Evolutionary conservation across 1,284 basidiomycete genomes (phyloP).

Genomic region (Apiotrichum gracile): DNA sequence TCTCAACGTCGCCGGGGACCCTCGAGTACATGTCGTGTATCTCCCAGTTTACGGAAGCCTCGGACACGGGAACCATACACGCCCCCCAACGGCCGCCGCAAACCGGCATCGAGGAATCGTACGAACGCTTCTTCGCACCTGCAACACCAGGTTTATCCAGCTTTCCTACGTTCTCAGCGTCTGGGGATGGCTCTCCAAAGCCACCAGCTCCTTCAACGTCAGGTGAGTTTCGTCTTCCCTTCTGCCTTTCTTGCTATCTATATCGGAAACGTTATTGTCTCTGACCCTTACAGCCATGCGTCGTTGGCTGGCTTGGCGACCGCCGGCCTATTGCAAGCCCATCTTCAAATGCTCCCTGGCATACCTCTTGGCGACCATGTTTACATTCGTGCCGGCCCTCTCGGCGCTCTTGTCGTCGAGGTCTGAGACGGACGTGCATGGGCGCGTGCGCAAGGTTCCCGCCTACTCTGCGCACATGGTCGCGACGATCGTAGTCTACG

Average conservation of each 20-base stretch:
- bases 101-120: background rate
- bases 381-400: constrained; percentile 72
- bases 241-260: background rate
- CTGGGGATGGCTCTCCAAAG: background rate
- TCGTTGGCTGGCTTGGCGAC: background rate
- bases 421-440: constrained; percentile 52
- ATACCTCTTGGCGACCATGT: constrained; percentile 83
- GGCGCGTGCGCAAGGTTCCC: constrained; percentile 50
- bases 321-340: background rate
- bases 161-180: background rate
- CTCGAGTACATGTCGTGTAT: background rate
- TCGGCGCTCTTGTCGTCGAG: constrained; percentile 35
- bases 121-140: background rate
- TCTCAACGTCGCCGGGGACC: background rate
- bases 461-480: constrained; percentile 81
- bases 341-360: constrained; percentile 87
- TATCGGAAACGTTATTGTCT: background rate
- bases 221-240: background rate
- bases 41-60: background rate
- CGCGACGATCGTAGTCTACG: constrained; percentile 67
- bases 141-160: background rate
- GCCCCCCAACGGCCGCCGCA: background rate
- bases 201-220: background rate
- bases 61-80: background rate
- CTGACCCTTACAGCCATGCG: background rate